Percentiles rank a stretch among this genome's conserved stretches.
These are phyloP conservation scores for Ceratobasidium sp. DNA, from an alignment of 1,284 basidiomycete genomes.

Conservation along the genomic window DNA sequence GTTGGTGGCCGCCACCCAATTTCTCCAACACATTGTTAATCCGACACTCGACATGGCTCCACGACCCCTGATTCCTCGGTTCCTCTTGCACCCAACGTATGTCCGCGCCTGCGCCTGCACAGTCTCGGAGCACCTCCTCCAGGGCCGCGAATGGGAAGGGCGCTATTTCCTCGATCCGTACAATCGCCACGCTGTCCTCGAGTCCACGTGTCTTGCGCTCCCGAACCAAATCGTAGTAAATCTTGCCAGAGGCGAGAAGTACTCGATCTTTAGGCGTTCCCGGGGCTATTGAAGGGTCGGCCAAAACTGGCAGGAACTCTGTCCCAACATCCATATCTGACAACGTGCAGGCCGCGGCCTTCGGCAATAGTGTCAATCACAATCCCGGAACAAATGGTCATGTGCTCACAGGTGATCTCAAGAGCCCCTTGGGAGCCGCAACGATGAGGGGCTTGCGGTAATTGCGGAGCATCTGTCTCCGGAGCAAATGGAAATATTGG, in stretches of 20 bases:
- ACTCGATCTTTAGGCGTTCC: slow-evolving; percentile 57
- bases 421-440: slow-evolving; percentile 82
- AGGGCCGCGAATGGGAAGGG: slow-evolving; percentile 86
- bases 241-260: slow-evolving; percentile 83
- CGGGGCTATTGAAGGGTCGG: slow-evolving; percentile 53
- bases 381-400: slow-evolving; percentile 1
- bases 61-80: slow-evolving; percentile 86
- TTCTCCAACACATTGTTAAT: slow-evolving; percentile 58
- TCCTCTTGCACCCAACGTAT: slow-evolving; percentile 84
- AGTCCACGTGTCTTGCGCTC: slow-evolving; percentile 90
- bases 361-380: slow-evolving; percentile 60
- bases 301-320: slow-evolving; percentile 76
- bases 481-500: slow-evolving; percentile 88
- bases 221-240: slow-evolving; percentile 89
- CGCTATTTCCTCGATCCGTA: slow-evolving; percentile 92
- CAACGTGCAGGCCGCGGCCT: slow-evolving; percentile 80
- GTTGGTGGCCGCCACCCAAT: slow-evolving; percentile 53
- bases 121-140: slow-evolving; percentile 84
- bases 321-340: slow-evolving; percentile 71
- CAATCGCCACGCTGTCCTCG: slow-evolving; percentile 89
- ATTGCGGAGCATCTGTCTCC: slow-evolving; percentile 83
- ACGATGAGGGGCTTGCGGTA: slow-evolving; percentile 87
- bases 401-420: slow-evolving; percentile 75
- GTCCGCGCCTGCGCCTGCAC: slow-evolving; percentile 83
- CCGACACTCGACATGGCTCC: slow-evolving; percentile 66